These are phyloP conservation scores for Rhizophagus sp. DNA, from an alignment of 192 early-diverging fungal genomes.

Conservation along the genomic window DNA sequence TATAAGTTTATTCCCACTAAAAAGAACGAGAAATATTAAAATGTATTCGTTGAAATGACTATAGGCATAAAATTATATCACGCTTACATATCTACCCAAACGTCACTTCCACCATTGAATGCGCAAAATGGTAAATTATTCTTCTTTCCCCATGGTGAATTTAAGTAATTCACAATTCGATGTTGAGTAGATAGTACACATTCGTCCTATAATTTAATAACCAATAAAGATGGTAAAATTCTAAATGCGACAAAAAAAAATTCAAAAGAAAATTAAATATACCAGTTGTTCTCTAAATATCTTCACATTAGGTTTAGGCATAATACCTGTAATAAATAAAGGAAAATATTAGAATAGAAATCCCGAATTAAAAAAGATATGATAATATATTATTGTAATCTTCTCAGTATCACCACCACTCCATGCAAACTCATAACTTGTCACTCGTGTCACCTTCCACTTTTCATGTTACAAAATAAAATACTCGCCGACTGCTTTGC, in stretches of 20 bases:
- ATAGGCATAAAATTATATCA: not conserved
- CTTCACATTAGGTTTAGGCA: constrained; percentile 49
- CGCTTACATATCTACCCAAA: constrained; percentile 83
- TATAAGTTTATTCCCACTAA: constrained; percentile 87
- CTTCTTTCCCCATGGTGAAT: constrained; percentile 51
- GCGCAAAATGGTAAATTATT: constrained; percentile 85
- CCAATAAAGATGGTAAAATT: not conserved
- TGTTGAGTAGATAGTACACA: constrained; percentile 76
- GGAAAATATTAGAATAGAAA: not conserved
- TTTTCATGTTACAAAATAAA: no score
- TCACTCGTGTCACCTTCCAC: no score
- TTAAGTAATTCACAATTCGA: constrained; percentile 57
- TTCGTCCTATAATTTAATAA: constrained; percentile 62
- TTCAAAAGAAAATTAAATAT: not conserved
- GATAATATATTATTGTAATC: no score
- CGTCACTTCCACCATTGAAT: constrained; percentile 90
- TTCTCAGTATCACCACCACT: no score
- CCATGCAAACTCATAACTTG: no score
- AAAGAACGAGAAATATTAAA: not conserved
- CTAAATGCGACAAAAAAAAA: not conserved
- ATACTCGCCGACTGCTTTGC: constrained; percentile 67
- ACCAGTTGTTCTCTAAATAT: constrained; percentile 77
- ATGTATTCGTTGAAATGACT: not conserved
- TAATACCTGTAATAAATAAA: constrained; percentile 41
- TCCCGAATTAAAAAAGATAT: not conserved